A percentile compares a stretch with the other conserved stretches of the same genome.
These are phyloP conservation scores for Saccharomycopsis selenospora DNA, from an alignment of 805 yeast species.

Conservation along the genomic window DNA sequence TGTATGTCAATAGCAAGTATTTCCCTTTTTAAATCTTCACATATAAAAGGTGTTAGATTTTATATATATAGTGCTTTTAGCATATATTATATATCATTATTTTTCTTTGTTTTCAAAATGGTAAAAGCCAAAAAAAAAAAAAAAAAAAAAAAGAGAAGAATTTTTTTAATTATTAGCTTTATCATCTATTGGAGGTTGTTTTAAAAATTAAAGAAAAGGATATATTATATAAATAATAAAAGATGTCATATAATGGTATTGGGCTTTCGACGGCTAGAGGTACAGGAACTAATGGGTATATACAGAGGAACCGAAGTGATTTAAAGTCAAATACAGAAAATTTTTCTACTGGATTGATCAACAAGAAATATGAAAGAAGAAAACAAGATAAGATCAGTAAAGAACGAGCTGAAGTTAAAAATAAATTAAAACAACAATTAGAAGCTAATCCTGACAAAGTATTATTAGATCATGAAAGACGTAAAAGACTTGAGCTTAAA, in stretches of 20 bases:
- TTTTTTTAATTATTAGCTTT: no score
- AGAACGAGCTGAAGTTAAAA: not conserved
- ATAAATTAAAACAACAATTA: not conserved
- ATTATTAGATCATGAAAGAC: slow-evolving; percentile 5
- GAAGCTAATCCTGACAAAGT: not conserved
- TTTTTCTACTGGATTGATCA: not conserved
- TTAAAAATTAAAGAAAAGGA: no score
- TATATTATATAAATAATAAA: no score
- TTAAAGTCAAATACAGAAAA: not conserved
- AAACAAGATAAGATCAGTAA: not conserved
- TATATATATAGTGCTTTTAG: no score
- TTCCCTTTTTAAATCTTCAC: no score
- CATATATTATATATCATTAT: no score
- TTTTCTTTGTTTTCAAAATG: no score
- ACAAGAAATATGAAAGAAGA: not conserved
- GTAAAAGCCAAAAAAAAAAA: no score
- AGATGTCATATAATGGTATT: slow-evolving; percentile 29
- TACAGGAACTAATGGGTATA: slow-evolving; percentile 29
- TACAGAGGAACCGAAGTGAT: slow-evolving; percentile 25
- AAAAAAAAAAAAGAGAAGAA: no score
- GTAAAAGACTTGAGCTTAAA: slow-evolving; percentile 5
- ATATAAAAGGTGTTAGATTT: no score
- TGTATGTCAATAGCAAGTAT: no score
- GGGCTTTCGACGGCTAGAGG: slow-evolving; percentile 30
- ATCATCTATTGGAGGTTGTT: no score